A percentile compares a stretch with the other conserved stretches of the same genome.
These are phyloP conservation scores for Erodium moschatum DNA, from an alignment of 441 rosid genomes.

Conservation along the genomic window DNA sequence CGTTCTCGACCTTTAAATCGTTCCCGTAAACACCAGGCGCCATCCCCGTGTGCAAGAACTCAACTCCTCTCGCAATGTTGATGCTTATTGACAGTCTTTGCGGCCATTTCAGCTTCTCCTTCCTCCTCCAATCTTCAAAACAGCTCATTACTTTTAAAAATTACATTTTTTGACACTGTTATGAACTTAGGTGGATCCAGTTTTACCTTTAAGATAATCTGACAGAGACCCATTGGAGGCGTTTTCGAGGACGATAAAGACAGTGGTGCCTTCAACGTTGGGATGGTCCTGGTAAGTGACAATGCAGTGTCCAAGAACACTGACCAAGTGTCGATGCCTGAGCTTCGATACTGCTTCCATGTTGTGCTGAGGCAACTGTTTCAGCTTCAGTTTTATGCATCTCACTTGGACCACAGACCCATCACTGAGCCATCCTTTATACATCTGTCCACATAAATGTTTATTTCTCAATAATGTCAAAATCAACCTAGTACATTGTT, in stretches of 20 bases:
- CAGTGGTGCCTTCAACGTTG: constrained; percentile 32
- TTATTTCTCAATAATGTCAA: too few species aligned
- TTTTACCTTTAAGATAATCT: constrained; percentile 56
- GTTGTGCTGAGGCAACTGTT: constrained; percentile 39
- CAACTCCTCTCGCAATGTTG: constrained; percentile 76
- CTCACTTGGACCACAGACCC: constrained; percentile 54
- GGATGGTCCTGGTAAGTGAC: constrained; percentile 63
- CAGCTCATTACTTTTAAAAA: neutral
- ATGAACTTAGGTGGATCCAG: constrained; percentile 1
- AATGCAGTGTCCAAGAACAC: constrained; percentile 79
- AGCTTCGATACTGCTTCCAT: constrained; percentile 73
- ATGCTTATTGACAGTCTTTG: constrained; percentile 73
- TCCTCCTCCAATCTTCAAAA: constrained; percentile 57
- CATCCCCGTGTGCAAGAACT: constrained; percentile 79
- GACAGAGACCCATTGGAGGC: constrained; percentile 54
- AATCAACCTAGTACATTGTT: too few species aligned
- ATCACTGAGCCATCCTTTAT: constrained; percentile 61
- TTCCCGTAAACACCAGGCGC: constrained; percentile 72
- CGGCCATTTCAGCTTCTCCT: constrained; percentile 78
- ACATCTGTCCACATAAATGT: constrained; percentile 32
- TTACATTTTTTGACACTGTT: neutral
- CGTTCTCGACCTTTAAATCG: constrained; percentile 56
- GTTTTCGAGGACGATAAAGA: constrained; percentile 60
- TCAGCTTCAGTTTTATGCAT: constrained; percentile 65
- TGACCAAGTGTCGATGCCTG: constrained; percentile 73